These are phyloP conservation scores for Trichoderma endophyticum DNA, from an alignment of 2,329 filamentous ascomycete species.

Conservation along the genomic window DNA sequence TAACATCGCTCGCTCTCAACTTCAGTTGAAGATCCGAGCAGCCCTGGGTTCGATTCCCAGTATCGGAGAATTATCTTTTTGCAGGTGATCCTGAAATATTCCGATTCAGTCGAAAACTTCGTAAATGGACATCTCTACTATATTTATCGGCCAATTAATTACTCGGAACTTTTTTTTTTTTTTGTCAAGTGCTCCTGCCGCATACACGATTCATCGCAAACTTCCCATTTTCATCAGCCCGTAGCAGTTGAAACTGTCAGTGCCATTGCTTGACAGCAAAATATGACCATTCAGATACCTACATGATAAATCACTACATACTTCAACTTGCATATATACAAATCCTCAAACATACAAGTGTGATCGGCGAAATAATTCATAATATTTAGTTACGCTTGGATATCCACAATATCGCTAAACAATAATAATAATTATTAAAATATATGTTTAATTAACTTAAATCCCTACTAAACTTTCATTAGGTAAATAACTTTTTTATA, in stretches of 20 bases:
- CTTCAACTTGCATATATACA: neutral
- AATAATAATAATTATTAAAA: neutral
- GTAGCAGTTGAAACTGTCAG: neutral
- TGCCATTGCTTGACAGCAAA: neutral
- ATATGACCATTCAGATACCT: neutral
- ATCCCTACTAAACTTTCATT: no score
- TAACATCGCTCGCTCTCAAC: conserved; percentile 38
- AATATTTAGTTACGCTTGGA: neutral
- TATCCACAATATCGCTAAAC: neutral
- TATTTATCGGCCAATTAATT: no score
- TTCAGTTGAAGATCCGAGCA: neutral
- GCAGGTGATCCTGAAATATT: no score
- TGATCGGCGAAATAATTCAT: neutral
- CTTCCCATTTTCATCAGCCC: neutral
- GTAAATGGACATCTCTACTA: no score
- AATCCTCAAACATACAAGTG: neutral
- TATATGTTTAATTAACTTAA: no score
- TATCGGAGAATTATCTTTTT: neutral
- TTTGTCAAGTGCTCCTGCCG: no score
- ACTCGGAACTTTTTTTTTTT: no score
- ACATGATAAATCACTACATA: neutral
- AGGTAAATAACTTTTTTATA: no score
- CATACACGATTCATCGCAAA: neutral
- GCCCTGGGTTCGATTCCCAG: neutral
- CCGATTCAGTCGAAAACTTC: no score